phyloP scores from a whole-genome alignment of 805 yeast species.

The Candida corydali region DNA sequence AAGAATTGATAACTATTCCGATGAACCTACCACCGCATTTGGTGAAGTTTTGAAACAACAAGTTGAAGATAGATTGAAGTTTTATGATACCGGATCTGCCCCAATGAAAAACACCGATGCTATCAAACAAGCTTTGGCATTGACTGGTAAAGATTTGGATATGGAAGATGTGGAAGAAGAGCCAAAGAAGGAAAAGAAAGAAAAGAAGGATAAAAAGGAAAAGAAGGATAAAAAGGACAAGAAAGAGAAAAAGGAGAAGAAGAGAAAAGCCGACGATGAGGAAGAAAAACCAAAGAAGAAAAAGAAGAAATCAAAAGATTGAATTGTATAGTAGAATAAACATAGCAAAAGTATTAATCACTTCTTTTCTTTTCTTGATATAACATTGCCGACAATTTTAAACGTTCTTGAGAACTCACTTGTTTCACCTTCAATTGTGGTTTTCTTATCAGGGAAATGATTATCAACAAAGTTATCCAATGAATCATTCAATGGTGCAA shows the following conservation, averaged over 20 bases:
- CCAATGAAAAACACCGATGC: constrained; percentile 97
- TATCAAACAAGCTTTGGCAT: constrained; percentile 82
- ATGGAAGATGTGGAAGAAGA: constrained; percentile 19
- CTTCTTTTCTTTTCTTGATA: constrained; percentile 19
- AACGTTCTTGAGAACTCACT: constrained; percentile 58
- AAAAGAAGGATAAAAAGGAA: constrained; percentile 21
- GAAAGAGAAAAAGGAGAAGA: constrained; percentile 48
- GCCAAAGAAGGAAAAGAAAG: constrained; percentile 17
- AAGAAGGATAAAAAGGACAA: constrained; percentile 37
- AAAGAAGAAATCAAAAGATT: constrained; percentile 38
- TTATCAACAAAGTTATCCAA: constrained; percentile 43
- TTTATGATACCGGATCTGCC: constrained; percentile 93
- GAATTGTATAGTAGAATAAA: constrained; percentile 10
- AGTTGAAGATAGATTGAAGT: constrained; percentile 95
- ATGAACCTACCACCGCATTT: constrained; percentile 84
- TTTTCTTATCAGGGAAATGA: constrained; percentile 43
- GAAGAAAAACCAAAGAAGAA: constrained; percentile 51
- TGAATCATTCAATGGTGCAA: constrained; percentile 57
- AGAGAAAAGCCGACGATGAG: constrained; percentile 58
- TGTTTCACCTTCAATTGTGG: constrained; percentile 40
- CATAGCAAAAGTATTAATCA: not conserved
- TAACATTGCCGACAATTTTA: constrained; percentile 36
- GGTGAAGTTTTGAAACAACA: constrained; percentile 91
- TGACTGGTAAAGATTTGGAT: constrained; percentile 46
- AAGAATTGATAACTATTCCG: constrained; percentile 96